Conservation (phyloP, 2,329 filamentous ascomycete species). For the Pleoardoris graminearum region DNA sequence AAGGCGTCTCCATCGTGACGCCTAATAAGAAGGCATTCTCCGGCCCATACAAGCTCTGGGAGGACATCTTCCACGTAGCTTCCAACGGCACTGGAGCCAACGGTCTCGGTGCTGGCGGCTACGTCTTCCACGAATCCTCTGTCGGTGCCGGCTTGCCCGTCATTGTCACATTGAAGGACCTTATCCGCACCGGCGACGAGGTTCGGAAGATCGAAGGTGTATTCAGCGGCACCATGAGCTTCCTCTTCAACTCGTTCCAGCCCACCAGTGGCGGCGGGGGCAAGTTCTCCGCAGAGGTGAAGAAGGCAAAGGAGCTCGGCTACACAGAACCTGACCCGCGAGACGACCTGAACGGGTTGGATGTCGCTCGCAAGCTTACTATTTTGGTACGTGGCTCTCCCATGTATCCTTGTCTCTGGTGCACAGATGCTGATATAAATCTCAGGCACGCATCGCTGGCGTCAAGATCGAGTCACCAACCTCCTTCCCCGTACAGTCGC, state of each 20-base stretch:
- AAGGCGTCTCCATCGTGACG: constrained; percentile 88
- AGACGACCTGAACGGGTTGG: constrained; percentile 83
- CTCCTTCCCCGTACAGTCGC: constrained; percentile 88
- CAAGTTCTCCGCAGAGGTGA: constrained; percentile 88
- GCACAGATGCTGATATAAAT: not conserved
- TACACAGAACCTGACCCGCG: constrained; percentile 89
- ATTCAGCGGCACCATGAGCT: constrained; percentile 96
- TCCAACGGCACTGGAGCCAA: constrained; percentile 61
- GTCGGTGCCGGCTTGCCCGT: constrained; percentile 93
- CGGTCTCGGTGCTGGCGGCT: constrained; percentile 56
- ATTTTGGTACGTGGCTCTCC: constrained; percentile 61
- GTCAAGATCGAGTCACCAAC: constrained; percentile 80
- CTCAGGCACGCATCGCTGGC: constrained; percentile 73
- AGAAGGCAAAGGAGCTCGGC: constrained; percentile 87
- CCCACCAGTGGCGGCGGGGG: constrained; percentile 75
- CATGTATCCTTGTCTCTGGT: not conserved
- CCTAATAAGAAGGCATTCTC: constrained; percentile 99
- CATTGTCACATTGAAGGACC: constrained; percentile 88
- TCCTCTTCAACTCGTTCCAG: constrained; percentile 96
- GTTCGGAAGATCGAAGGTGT: constrained; percentile 94
- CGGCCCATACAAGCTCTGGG: constrained; percentile 77
- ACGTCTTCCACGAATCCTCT: constrained; percentile 93
- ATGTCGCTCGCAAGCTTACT: constrained; percentile 93
- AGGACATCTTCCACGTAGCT: constrained; percentile 79
- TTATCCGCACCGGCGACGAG: constrained; percentile 91